phyloP scores from a whole-genome alignment of 306 rosid species.

The Rosa rugosa region DNA sequence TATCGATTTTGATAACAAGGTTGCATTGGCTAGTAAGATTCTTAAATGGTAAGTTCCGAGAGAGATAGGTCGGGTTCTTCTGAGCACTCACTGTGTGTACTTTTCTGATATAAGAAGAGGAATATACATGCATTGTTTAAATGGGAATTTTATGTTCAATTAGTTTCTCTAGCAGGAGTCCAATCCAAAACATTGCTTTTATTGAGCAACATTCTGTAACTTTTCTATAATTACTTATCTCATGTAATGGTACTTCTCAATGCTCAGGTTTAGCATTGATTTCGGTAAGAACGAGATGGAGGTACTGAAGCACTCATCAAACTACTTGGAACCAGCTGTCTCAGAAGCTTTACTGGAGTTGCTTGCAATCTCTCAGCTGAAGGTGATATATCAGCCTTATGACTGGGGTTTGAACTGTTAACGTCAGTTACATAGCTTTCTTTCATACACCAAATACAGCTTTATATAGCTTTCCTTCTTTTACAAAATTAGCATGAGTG shows the following conservation, averaged over 20 bases:
- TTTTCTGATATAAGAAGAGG: not conserved
- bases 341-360: conserved; percentile 64
- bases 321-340: conserved; percentile 67
- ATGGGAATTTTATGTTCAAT: not conserved
- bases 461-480: conserved; percentile 17
- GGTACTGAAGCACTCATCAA: conserved; percentile 76
- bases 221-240: not conserved
- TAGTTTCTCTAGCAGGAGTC: not conserved
- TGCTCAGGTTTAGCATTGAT: conserved; percentile 76
- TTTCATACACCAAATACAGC: conserved; percentile 18
- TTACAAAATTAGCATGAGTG: conserved; percentile 14
- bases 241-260: conserved; percentile 6
- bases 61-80: not conserved
- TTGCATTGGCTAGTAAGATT: conserved; percentile 57
- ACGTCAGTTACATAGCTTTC: conserved; percentile 15
- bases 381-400: conserved; percentile 71
- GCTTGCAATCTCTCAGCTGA: conserved; percentile 72
- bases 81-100: not conserved
- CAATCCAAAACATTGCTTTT: not conserved
- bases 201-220: not conserved
- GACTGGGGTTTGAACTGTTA: conserved; percentile 87
- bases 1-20: conserved; percentile 51
- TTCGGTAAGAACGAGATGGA: conserved; percentile 86
- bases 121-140: not conserved
- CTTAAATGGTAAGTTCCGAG: conserved; percentile 68